phyloP scores from a whole-genome alignment of 768 basidiomycete species.

The Rossbeevera mucosa region DNA sequence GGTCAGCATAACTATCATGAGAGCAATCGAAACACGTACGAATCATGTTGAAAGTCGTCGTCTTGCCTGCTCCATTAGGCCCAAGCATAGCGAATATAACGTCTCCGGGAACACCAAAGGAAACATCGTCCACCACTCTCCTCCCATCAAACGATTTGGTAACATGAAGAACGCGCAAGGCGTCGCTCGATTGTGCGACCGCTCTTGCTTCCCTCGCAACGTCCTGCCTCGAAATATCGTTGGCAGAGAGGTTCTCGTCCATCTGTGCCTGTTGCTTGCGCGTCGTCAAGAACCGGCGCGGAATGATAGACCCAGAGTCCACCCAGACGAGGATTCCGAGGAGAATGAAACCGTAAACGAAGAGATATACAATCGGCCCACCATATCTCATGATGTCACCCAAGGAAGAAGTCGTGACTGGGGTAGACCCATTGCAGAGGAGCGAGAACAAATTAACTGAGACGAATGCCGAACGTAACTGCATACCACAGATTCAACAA shows the following conservation, averaged over 20 bases:
- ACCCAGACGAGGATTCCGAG: constrained; percentile 64
- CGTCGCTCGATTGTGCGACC: constrained; percentile 46
- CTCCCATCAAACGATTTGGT: constrained; percentile 55
- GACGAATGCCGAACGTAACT: constrained; percentile 69
- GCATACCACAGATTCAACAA: background rate
- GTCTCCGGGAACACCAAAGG: constrained; percentile 57
- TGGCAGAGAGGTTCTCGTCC: constrained; percentile 12
- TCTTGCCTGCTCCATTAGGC: constrained; percentile 83
- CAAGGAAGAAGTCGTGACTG: constrained; percentile 43
- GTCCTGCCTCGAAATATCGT: constrained; percentile 38
- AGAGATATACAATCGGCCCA: constrained; percentile 71
- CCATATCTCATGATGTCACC: constrained; percentile 59
- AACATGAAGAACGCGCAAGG: constrained; percentile 58
- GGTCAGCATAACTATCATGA: background rate
- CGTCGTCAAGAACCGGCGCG: constrained; percentile 33
- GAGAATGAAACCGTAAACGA: constrained; percentile 54
- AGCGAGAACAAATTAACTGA: constrained; percentile 75
- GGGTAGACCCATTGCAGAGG: constrained; percentile 54
- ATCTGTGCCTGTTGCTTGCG: constrained; percentile 11
- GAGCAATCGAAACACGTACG: constrained; percentile 39
- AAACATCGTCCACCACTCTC: constrained; percentile 69
- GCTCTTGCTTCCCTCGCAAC: constrained; percentile 50
- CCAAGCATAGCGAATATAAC: constrained; percentile 72
- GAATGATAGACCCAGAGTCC: constrained; percentile 60
- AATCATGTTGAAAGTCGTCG: constrained; percentile 77